These are phyloP conservation scores for Penicillium decumbens DNA, from an alignment of 2,329 filamentous ascomycete genomes.

Conservation along the genomic window DNA sequence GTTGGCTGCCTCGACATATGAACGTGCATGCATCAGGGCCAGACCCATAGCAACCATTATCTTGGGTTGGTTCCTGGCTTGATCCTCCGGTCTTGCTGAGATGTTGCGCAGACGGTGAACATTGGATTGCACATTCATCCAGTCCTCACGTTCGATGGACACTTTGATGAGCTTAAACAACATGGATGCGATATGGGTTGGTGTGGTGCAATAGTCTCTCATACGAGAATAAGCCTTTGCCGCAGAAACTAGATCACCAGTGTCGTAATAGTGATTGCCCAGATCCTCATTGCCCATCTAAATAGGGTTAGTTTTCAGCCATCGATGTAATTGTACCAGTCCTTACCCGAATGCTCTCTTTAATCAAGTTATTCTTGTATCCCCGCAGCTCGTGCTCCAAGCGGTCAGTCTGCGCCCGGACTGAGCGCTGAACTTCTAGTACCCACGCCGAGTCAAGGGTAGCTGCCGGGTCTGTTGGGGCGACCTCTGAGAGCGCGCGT, in stretches of 20 bases:
- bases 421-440: constrained; percentile 60
- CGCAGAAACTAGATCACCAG: constrained; percentile 68
- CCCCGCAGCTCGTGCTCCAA: constrained; percentile 80
- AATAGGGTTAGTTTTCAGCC: constrained; percentile 4
- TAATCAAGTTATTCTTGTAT: constrained; percentile 95
- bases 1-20: constrained; percentile 64
- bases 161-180: constrained; percentile 72
- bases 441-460: constrained; percentile 68
- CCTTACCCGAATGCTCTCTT: constrained; percentile 85
- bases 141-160: constrained; percentile 71
- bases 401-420: constrained; percentile 66
- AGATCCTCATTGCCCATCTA: constrained; percentile 95
- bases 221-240: constrained; percentile 77
- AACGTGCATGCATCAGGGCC: constrained; percentile 53
- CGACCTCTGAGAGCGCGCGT: constrained; percentile 58
- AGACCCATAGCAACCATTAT: constrained; percentile 60
- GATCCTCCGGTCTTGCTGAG: constrained; percentile 54
- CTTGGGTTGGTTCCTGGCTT: constrained; percentile 58
- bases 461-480: constrained; percentile 65
- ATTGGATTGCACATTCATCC: constrained; percentile 62
- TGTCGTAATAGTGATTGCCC: constrained; percentile 73
- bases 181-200: constrained; percentile 78
- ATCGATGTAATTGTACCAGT: neutral
- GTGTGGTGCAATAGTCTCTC: constrained; percentile 82
- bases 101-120: constrained; percentile 54